Evolutionary conservation across 1,139 yeast species (phyloP).

Genomic region (Hyphopichia fennica): DNA sequence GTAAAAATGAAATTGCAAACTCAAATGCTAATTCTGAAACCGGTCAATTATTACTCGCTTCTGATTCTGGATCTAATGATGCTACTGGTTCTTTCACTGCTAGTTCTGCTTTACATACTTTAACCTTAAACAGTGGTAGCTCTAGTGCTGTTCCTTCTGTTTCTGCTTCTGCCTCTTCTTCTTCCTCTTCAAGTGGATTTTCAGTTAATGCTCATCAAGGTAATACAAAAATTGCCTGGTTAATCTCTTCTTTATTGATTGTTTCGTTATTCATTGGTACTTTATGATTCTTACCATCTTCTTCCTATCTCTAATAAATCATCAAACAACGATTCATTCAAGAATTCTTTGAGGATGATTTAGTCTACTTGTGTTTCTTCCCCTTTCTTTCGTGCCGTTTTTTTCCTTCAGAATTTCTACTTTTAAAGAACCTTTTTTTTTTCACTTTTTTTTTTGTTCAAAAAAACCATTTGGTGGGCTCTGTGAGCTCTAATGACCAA

Average conservation of each 20-base stretch:
- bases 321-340: background rate
- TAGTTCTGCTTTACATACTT: conserved; percentile 7
- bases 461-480: no score
- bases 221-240: conserved; percentile 2
- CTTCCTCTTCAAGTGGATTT: background rate
- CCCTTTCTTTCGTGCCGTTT: background rate
- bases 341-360: background rate
- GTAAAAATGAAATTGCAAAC: conserved; percentile 13
- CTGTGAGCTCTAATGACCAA: background rate
- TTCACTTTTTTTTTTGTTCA: background rate
- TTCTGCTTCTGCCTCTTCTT: conserved; percentile 1
- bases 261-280: conserved; percentile 2
- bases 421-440: background rate
- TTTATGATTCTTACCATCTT: background rate
- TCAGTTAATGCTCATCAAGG: background rate
- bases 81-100: conserved; percentile 7
- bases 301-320: no score
- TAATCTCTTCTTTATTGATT: conserved; percentile 1
- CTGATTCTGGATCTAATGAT: conserved; percentile 3
- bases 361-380: background rate
- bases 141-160: conserved; percentile 2
- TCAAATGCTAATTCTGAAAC: background rate
- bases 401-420: background rate
- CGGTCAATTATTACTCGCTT: conserved; percentile 1
- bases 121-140: conserved; percentile 5